phyloP scores from a whole-genome alignment of 257 asterid species.

The Solanum dulcamara region DNA sequence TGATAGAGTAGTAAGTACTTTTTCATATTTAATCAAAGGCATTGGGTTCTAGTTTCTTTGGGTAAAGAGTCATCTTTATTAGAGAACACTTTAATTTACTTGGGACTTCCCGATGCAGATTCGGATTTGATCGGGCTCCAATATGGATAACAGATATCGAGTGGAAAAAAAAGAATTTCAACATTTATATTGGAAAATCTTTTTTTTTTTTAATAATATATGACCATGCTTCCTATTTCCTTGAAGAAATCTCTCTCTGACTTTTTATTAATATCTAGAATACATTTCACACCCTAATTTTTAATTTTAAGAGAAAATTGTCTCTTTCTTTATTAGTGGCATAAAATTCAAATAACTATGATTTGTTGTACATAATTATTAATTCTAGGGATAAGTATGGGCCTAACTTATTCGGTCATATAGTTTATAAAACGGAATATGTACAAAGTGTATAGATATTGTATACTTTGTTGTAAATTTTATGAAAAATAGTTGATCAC shows the following conservation, averaged over 20 bases:
- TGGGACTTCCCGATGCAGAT: too few species aligned
- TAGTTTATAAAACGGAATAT: not conserved
- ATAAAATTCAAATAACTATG: not conserved
- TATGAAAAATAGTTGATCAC: too few species aligned
- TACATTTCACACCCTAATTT: not conserved
- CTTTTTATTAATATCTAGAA: not conserved
- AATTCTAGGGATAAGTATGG: not conserved
- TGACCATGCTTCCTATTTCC: not conserved
- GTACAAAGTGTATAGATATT: not conserved
- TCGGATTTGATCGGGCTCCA: too few species aligned
- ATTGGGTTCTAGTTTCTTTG: too few species aligned
- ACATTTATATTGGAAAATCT: not conserved
- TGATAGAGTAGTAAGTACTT: fast-evolving
- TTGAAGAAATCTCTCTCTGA: not conserved
- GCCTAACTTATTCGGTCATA: not conserved
- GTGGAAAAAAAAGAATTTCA: not conserved
- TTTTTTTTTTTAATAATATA: not conserved
- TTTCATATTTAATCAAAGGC: not conserved
- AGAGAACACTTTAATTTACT: too few species aligned
- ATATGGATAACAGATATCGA: too few species aligned
- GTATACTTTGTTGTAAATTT: not conserved
- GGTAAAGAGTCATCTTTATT: too few species aligned
- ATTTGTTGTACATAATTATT: not conserved
- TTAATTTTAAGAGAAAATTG: not conserved
- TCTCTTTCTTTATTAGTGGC: not conserved